A percentile compares a stretch with the other conserved stretches of the same genome.
These are phyloP conservation scores for Nigrospora osmanthi DNA, from an alignment of 2,329 filamentous ascomycete species.

Conservation along the genomic window DNA sequence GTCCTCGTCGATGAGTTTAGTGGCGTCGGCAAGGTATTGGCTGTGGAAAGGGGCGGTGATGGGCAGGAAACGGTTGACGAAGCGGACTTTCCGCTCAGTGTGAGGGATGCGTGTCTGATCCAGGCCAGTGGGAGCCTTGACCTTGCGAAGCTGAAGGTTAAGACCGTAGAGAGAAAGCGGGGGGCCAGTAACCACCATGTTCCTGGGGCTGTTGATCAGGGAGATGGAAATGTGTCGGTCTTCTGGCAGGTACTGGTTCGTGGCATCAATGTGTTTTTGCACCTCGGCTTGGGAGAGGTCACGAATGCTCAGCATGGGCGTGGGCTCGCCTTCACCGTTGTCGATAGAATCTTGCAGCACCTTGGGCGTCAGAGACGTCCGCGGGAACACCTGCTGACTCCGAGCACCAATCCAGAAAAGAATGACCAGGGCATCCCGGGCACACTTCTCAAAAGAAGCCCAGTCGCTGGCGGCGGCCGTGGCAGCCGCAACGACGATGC, in stretches of 20 bases:
- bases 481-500: conserved; percentile 85
- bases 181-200: conserved; percentile 93
- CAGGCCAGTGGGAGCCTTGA: conserved; percentile 94
- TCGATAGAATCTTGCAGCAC: conserved; percentile 90
- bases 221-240: conserved; percentile 94
- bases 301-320: conserved; percentile 95
- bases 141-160: conserved; percentile 89
- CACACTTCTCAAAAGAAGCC: conserved; percentile 80
- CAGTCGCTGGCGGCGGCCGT: conserved; percentile 87
- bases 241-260: conserved; percentile 88
- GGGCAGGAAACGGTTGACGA: conserved; percentile 92
- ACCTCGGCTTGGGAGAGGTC: conserved; percentile 83
- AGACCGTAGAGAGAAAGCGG: conserved; percentile 94
- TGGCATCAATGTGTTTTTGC: conserved; percentile 93
- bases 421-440: conserved; percentile 76
- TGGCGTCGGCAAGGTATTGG: conserved; percentile 79
- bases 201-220: conserved; percentile 91
- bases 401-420: conserved; percentile 98
- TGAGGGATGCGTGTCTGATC: conserved; percentile 92
- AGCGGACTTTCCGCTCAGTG: conserved; percentile 92
- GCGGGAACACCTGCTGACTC: conserved; percentile 94
- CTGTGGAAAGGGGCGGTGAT: conserved; percentile 99
- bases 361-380: conserved; percentile 84
- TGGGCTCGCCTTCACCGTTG: conserved; percentile 89
- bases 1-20: conserved; percentile 76